A percentile compares a stretch with the other conserved stretches of the same genome.
These are phyloP conservation scores for Carpinus fangiana DNA, from an alignment of 306 rosid species.

Conservation along the genomic window DNA sequence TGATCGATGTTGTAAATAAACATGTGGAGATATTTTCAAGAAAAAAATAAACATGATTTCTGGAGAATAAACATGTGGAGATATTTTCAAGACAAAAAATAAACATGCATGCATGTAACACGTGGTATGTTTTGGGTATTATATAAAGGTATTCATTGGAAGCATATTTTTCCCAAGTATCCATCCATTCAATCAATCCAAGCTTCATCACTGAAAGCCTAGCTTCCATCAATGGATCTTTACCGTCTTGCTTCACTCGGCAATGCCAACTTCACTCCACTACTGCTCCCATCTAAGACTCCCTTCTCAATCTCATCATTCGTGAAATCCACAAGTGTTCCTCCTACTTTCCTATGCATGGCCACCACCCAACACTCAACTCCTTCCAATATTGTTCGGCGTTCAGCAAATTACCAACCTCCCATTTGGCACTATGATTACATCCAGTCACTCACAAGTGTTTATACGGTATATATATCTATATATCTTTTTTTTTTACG, in stretches of 20 bases:
- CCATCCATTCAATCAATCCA: not conserved
- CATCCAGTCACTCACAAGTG: conserved; percentile 12
- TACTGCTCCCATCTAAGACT: not conserved
- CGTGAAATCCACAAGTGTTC: not conserved
- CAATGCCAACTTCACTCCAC: not conserved
- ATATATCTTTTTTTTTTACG: too few species aligned
- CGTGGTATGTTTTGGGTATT: too few species aligned
- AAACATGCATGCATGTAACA: too few species aligned
- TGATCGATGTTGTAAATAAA: too few species aligned
- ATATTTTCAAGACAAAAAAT: too few species aligned
- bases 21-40: too few species aligned
- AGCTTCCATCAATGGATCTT: not conserved
- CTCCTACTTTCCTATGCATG: not conserved
- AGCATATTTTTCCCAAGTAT: not conserved
- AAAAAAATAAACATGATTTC: too few species aligned
- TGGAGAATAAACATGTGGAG: too few species aligned
- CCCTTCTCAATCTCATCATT: not conserved
- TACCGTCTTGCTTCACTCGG: not conserved
- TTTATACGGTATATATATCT: not conserved
- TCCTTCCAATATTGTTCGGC: not conserved
- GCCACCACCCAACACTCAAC: not conserved
- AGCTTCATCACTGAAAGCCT: not conserved
- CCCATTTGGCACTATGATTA: conserved; percentile 23
- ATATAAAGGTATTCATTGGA: too few species aligned
- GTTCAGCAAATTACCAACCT: conserved; percentile 28